These are phyloP conservation scores for Ceratonia siliqua DNA, from an alignment of 306 rosid species.

Conservation along the genomic window DNA sequence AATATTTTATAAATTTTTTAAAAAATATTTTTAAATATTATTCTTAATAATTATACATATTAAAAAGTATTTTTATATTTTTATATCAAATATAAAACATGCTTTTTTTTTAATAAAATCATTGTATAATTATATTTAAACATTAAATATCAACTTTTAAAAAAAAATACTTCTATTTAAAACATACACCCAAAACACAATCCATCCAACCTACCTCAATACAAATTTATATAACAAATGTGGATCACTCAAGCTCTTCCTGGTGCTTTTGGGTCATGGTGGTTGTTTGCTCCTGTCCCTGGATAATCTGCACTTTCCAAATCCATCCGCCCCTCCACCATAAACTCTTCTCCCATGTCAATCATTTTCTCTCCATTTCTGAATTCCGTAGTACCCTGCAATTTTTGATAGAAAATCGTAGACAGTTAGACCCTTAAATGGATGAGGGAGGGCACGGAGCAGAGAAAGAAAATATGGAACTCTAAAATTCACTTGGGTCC, in stretches of 20 bases:
- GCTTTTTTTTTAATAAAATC: too few species aligned
- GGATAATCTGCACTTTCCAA: constrained; percentile 62
- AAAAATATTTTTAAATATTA: too few species aligned
- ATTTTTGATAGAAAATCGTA: background rate
- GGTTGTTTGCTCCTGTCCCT: constrained; percentile 67
- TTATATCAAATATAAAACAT: too few species aligned
- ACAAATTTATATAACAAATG: too few species aligned
- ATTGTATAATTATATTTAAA: too few species aligned
- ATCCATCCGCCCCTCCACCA: constrained; percentile 47
- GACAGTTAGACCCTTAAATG: constrained; percentile 2
- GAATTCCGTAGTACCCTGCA: constrained; percentile 36
- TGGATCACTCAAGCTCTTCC: constrained; percentile 33
- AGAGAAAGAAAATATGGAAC: background rate
- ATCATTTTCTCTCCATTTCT: constrained; percentile 29
- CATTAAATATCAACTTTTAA: too few species aligned
- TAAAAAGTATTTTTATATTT: too few species aligned
- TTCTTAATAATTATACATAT: too few species aligned
- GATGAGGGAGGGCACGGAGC: background rate
- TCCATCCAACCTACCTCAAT: too few species aligned
- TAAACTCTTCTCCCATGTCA: constrained; percentile 32
- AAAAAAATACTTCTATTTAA: too few species aligned
- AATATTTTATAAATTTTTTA: too few species aligned
- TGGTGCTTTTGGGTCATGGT: constrained; percentile 63
- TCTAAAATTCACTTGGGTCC: background rate
- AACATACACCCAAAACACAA: too few species aligned